A percentile compares a stretch with the other conserved stretches of the same genome.
Evolutionary conservation across 2,329 filamentous ascomycete genomes (phyloP).

Genomic region (Septoria linicola): DNA sequence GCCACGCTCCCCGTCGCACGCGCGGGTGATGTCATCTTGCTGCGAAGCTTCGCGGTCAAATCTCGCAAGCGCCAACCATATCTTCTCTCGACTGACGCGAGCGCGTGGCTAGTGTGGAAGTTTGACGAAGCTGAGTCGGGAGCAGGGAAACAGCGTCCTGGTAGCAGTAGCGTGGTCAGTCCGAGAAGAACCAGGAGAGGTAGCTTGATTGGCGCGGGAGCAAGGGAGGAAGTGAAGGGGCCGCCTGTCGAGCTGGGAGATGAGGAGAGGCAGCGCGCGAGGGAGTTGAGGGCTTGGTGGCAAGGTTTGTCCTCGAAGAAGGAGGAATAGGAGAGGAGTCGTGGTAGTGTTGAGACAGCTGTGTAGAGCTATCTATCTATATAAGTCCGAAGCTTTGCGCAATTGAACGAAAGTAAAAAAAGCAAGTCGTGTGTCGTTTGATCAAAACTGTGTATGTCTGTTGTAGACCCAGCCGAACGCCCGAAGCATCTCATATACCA

Average conservation of each 20-base stretch:
- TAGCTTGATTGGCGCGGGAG: constrained; percentile 25
- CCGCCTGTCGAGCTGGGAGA: constrained; percentile 48
- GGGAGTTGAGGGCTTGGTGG: constrained; percentile 45
- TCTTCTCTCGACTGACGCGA: constrained; percentile 45
- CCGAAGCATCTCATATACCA: too few relatives aligned
- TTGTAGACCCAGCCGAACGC: too few relatives aligned
- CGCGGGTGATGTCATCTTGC: constrained; percentile 46
- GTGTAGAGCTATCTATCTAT: too few relatives aligned
- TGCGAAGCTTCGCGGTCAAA: constrained; percentile 47
- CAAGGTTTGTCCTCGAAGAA: neutral
- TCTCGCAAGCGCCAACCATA: constrained; percentile 39
- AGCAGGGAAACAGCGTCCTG: too few relatives aligned
- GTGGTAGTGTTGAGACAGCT: too few relatives aligned
- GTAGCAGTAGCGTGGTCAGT: constrained; percentile 7
- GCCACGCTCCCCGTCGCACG: constrained; percentile 43
- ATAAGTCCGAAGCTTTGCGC: too few relatives aligned
- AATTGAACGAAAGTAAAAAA: too few relatives aligned
- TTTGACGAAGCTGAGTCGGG: constrained; percentile 30
- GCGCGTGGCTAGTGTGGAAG: constrained; percentile 51
- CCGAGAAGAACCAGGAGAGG: constrained; percentile 33
- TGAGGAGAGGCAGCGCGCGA: constrained; percentile 46
- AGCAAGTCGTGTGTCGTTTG: too few relatives aligned
- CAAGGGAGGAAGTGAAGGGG: constrained; percentile 46
- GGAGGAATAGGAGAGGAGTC: neutral
- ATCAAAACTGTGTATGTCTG: too few relatives aligned